A percentile compares a stretch with the other conserved stretches of the same genome.
Evolutionary conservation across 139 green algal genomes (phyloP).

Genomic region (Microglena sp.): DNA sequence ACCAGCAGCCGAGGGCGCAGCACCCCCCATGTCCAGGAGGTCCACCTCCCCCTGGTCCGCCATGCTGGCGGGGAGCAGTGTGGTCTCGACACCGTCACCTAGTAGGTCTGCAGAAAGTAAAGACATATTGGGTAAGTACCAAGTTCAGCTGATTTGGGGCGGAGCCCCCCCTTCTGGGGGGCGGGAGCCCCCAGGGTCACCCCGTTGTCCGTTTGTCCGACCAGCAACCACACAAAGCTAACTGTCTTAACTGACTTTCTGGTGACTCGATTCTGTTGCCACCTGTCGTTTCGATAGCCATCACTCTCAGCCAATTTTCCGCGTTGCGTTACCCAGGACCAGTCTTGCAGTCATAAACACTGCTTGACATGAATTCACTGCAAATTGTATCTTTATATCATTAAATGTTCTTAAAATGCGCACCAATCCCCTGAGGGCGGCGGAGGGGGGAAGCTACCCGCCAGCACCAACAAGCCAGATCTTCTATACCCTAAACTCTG

Average conservation of each 20-base stretch:
- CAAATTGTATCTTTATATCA: no score
- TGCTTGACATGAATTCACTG: no score
- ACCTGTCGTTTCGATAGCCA: no score
- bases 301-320: no score
- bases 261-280: neutral
- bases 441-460: no score
- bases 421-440: no score
- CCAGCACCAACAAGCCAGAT: no score
- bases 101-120: slow-evolving; percentile 12
- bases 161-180: neutral
- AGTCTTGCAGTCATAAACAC: no score
- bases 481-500: no score
- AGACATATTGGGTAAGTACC: no score
- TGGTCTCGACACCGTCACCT: neutral
- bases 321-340: no score
- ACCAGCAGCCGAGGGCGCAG: neutral
- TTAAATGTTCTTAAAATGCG: no score
- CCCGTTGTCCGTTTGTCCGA: neutral
- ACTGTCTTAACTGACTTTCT: neutral
- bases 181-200: neutral
- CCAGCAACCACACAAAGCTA: neutral
- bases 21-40: neutral
- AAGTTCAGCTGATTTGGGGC: neutral
- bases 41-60: neutral
- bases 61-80: neutral